phyloP scores from a whole-genome alignment of 306 rosid genomes.

The Cucurbita ficifolia region DNA sequence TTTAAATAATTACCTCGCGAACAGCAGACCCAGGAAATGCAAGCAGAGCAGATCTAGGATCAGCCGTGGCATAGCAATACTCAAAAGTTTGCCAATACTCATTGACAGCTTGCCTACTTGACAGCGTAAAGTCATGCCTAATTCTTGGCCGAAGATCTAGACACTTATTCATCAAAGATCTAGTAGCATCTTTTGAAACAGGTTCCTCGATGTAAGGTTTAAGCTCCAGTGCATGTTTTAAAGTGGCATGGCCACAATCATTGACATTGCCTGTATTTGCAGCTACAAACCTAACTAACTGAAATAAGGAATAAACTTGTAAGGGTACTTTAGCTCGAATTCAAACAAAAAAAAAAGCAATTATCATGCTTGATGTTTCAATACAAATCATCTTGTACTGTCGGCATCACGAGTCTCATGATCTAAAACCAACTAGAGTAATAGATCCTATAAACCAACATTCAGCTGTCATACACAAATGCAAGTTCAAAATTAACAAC shows the following conservation, averaged over 20 bases:
- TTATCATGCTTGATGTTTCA: not conserved
- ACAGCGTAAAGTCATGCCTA: constrained; percentile 83
- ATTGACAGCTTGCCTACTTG: constrained; percentile 59
- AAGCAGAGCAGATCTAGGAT: constrained; percentile 54
- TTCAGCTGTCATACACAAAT: not conserved
- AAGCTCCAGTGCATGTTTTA: constrained; percentile 67
- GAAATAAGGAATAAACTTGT: constrained; percentile 22
- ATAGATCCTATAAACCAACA: not conserved
- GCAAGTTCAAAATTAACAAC: not conserved
- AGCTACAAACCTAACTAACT: constrained; percentile 63
- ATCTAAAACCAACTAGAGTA: not conserved
- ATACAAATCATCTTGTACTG: not conserved
- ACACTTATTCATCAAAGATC: constrained; percentile 37
- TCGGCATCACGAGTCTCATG: not conserved
- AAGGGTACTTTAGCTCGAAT: not conserved
- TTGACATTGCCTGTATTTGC: constrained; percentile 31
- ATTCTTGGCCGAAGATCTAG: constrained; percentile 83
- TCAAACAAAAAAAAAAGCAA: not conserved
- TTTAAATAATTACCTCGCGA: constrained; percentile 40
- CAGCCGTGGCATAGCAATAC: constrained; percentile 75
- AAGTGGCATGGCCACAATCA: constrained; percentile 17
- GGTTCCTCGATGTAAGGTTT: constrained; percentile 91
- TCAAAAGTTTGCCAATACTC: constrained; percentile 91
- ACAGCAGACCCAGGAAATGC: constrained; percentile 95
- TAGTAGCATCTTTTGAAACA: constrained; percentile 43